These are phyloP conservation scores for Hemileccinum rubropunctum DNA, from an alignment of 768 basidiomycete species.

Conservation along the genomic window DNA sequence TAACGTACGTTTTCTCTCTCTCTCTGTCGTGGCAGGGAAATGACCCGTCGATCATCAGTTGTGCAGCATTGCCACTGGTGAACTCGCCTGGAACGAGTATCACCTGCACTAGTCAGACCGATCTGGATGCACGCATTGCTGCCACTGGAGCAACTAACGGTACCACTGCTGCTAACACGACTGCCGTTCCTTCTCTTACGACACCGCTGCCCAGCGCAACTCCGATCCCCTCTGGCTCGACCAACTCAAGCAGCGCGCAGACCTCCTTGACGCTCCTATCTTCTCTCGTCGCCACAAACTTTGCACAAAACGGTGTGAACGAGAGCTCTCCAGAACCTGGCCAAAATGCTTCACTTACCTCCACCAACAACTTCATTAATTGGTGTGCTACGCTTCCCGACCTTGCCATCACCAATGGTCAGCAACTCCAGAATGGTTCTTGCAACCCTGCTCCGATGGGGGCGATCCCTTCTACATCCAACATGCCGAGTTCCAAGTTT, in stretches of 20 bases:
- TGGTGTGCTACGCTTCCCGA: conserved; percentile 49
- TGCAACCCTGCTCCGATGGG: conserved; percentile 67
- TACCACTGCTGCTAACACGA: conserved; percentile 18
- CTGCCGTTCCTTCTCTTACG: conserved; percentile 15
- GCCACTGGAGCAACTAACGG: conserved; percentile 30
- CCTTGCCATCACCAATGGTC: conserved; percentile 60
- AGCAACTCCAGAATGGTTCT: conserved; percentile 48
- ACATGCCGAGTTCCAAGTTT: conserved; percentile 59
- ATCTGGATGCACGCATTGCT: conserved; percentile 46
- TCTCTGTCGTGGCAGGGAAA: background rate
- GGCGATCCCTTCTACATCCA: conserved; percentile 44
- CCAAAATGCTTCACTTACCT: conserved; percentile 56
- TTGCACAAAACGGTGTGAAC: conserved; percentile 49
- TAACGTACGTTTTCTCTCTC: conserved; percentile 9
- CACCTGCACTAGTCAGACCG: conserved; percentile 48
- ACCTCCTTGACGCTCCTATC: conserved; percentile 40
- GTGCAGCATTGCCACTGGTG: conserved; percentile 47
- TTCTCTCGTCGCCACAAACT: conserved; percentile 53
- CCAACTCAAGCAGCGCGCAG: conserved; percentile 22
- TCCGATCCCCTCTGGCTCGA: conserved; percentile 4
- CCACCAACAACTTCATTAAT: conserved; percentile 76
- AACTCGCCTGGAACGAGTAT: conserved; percentile 49
- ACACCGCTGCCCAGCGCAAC: background rate
- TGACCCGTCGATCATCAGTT: conserved; percentile 6
- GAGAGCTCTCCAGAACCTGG: conserved; percentile 33